Conservation (phyloP, 805 yeast genomes). For the Scheffersomyces spartinae region DNA sequence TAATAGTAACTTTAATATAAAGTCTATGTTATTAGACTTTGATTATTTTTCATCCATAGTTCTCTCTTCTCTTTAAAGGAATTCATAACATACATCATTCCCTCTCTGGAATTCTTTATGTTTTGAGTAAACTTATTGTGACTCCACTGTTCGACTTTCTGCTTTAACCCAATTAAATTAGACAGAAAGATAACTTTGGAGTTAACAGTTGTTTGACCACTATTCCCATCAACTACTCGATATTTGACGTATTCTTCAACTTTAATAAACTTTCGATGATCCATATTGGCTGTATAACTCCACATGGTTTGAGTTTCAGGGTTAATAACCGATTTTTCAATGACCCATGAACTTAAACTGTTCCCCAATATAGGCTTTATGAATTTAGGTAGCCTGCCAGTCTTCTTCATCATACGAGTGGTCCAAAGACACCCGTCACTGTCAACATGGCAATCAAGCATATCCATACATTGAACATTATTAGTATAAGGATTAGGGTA, state of each 20-base stretch:
- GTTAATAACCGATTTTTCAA: conserved; percentile 69
- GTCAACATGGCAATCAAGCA: conserved; percentile 51
- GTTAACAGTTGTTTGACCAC: conserved; percentile 32
- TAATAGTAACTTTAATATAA: too few species aligned
- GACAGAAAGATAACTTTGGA: conserved; percentile 61
- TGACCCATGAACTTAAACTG: conserved; percentile 65
- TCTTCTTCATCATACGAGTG: conserved; percentile 64
- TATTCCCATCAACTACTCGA: conserved; percentile 16
- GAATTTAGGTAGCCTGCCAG: conserved; percentile 75
- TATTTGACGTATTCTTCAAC: conserved; percentile 71
- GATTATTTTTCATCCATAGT: too few species aligned
- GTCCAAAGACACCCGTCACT: conserved; percentile 53
- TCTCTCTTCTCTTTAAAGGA: conserved; percentile 28
- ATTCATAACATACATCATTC: conserved; percentile 72
- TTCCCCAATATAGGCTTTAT: conserved; percentile 64
- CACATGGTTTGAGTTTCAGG: conserved; percentile 41
- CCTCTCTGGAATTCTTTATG: conserved; percentile 52
- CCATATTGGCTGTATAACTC: conserved; percentile 73
- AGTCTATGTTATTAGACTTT: too few species aligned
- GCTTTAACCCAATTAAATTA: conserved; percentile 56
- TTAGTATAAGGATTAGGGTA: conserved; percentile 69
- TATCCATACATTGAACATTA: conserved; percentile 79
- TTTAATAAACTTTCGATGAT: conserved; percentile 65
- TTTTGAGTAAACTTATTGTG: conserved; percentile 58
- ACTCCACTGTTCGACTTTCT: conserved; percentile 77